A percentile compares a stretch with the other conserved stretches of the same genome.
Evolutionary conservation across 1,284 basidiomycete species (phyloP).

Genomic region (Rhodotorula sp.): DNA sequence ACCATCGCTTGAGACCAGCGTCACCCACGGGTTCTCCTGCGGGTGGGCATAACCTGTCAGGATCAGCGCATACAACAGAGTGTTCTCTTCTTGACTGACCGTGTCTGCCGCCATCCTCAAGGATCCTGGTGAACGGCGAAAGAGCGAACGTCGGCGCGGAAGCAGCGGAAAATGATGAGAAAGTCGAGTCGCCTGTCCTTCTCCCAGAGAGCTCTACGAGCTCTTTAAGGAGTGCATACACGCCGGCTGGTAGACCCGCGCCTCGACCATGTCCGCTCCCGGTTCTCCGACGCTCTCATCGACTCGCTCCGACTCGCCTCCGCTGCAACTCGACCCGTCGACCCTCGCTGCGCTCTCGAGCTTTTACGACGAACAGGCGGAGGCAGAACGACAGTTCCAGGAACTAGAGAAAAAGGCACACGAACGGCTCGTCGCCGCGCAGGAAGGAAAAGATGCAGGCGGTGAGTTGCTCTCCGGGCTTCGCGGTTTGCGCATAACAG

Average conservation of each 20-base stretch:
- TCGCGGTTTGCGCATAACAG: too few species aligned
- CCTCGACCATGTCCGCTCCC: not conserved
- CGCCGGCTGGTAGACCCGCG: too few species aligned
- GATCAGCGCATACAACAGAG: too few species aligned
- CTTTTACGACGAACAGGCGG: conserved; percentile 45
- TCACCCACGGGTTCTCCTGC: conserved; percentile 27
- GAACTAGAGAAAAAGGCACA: conserved; percentile 35
- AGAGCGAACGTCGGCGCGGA: too few species aligned
- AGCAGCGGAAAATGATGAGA: not conserved
- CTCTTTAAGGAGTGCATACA: too few species aligned
- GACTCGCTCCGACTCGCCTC: conserved; percentile 3
- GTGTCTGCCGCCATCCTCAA: too few species aligned
- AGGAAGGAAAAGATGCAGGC: conserved; percentile 36
- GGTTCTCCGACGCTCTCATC: not conserved
- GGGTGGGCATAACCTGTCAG: not conserved
- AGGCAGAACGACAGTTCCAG: conserved; percentile 44
- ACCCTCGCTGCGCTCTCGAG: conserved; percentile 46
- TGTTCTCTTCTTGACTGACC: too few species aligned
- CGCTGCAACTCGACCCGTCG: conserved; percentile 44
- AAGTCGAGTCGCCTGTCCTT: not conserved
- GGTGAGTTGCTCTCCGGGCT: not conserved
- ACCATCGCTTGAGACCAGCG: conserved; percentile 37
- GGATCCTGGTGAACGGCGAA: too few species aligned
- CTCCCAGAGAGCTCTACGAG: not conserved
- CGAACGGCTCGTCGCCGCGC: conserved; percentile 25